A percentile compares a stretch with the other conserved stretches of the same genome.
phyloP scores from a whole-genome alignment of 257 asterid genomes.

The Linderniella brevidens region DNA sequence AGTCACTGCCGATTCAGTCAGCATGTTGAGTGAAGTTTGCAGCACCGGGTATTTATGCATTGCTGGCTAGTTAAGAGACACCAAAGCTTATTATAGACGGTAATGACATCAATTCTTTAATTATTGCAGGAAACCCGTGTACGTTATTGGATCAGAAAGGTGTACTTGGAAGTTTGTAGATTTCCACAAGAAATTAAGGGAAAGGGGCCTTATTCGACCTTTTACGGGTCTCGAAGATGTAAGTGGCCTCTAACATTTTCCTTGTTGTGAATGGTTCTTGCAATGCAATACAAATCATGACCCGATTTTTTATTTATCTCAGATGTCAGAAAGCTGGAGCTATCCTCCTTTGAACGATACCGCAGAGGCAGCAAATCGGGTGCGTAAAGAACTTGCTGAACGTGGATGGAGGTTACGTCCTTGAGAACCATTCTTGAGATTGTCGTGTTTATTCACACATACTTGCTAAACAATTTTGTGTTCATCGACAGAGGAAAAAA shows the following conservation, averaged over 20 bases:
- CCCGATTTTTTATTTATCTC: conserved; percentile 13
- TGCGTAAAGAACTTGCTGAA: conserved; percentile 63
- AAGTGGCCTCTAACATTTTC: conserved; percentile 20
- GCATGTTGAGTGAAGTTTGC: conserved; percentile 97
- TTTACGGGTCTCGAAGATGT: conserved; percentile 98
- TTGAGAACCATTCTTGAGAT: conserved; percentile 14
- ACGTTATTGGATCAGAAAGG: conserved; percentile 66
- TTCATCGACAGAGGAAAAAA: too few species aligned
- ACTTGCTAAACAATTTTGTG: too few species aligned
- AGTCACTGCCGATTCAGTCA: conserved; percentile 81
- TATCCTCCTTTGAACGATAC: conserved; percentile 92
- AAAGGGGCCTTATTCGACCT: conserved; percentile 75
- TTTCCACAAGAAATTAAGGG: conserved; percentile 67
- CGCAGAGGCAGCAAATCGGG: conserved; percentile 65
- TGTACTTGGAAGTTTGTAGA: conserved; percentile 78
- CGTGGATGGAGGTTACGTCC: conserved; percentile 83
- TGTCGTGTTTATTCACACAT: neutral
- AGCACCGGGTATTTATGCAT: conserved; percentile 62
- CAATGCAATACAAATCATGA: neutral
- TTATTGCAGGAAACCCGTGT: conserved; percentile 74
- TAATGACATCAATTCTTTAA: conserved; percentile 12
- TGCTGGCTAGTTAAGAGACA: neutral
- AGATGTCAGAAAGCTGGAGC: conserved; percentile 96
- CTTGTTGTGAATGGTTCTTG: neutral
- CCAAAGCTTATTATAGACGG: conserved; percentile 1